Evolutionary conservation across 495 filamentous ascomycete species (phyloP).

Genomic region (Glutinoglossum americanum): DNA sequence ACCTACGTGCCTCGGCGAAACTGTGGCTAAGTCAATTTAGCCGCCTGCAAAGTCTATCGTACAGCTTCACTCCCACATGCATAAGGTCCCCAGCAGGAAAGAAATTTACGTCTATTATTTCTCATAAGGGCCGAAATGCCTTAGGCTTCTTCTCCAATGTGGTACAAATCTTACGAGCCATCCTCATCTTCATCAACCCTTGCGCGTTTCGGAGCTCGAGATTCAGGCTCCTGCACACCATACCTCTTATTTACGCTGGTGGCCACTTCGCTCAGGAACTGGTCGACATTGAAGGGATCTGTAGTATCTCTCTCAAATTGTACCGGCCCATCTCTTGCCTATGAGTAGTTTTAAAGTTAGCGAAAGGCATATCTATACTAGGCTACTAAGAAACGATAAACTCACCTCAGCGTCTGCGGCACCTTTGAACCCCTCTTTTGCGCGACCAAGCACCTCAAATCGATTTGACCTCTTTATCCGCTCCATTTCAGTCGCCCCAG

Average conservation of each 20-base stretch:
- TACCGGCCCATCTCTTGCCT: slow-evolving; percentile 44
- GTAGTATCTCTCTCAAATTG: slow-evolving; percentile 85
- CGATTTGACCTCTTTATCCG: slow-evolving; percentile 63
- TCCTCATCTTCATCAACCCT: slow-evolving; percentile 50
- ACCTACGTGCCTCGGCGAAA: too few species aligned
- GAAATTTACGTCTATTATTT: background rate
- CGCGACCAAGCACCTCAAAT: slow-evolving; percentile 74
- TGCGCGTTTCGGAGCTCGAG: slow-evolving; percentile 49
- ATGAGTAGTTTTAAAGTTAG: slow-evolving; percentile 7
- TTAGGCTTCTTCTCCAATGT: background rate
- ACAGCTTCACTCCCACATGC: background rate
- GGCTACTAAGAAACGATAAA: slow-evolving; percentile 2
- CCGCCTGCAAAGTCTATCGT: background rate
- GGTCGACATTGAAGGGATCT: slow-evolving; percentile 84
- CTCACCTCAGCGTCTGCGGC: slow-evolving; percentile 68
- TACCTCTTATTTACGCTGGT: slow-evolving; percentile 44
- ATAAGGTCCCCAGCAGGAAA: background rate
- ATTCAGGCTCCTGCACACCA: slow-evolving; percentile 59
- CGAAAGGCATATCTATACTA: background rate
- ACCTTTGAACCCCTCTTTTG: slow-evolving; percentile 73
- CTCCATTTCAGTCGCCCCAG: slow-evolving; percentile 60
- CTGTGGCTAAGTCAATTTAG: too few species aligned
- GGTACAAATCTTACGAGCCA: background rate
- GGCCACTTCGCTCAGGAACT: slow-evolving; percentile 29
- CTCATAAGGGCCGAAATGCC: background rate